Evolutionary conservation across 2,329 filamentous ascomycete genomes (phyloP).

Genomic region (Venturia asperata): DNA sequence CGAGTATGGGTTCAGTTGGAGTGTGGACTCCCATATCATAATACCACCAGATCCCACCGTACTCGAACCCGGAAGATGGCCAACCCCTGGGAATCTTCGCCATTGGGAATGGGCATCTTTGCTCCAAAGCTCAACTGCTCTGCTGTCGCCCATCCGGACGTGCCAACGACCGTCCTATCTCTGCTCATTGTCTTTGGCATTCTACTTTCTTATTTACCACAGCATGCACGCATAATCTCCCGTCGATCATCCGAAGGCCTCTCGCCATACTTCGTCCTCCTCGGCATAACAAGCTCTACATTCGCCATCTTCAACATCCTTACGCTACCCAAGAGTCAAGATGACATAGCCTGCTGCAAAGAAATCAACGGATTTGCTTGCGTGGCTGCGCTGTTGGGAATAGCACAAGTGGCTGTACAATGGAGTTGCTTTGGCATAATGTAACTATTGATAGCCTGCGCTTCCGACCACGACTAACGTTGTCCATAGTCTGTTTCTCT

Average conservation of each 20-base stretch:
- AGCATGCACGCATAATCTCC: slow-evolving; percentile 84
- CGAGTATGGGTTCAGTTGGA: not conserved
- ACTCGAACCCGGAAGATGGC: not conserved
- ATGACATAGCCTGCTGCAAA: slow-evolving; percentile 79
- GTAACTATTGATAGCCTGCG: slow-evolving; percentile 46
- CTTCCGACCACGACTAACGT: not conserved
- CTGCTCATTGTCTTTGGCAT: slow-evolving; percentile 80
- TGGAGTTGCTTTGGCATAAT: slow-evolving; percentile 90
- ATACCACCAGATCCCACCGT: not conserved
- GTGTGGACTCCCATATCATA: not conserved
- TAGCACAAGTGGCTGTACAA: slow-evolving; percentile 84
- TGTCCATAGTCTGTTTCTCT: slow-evolving; percentile 68
- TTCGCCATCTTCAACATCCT: slow-evolving; percentile 90
- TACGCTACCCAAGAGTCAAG: slow-evolving; percentile 71
- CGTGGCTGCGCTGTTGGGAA: slow-evolving; percentile 75
- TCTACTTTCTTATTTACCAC: slow-evolving; percentile 85
- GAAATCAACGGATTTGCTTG: slow-evolving; percentile 77
- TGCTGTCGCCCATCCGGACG: slow-evolving; percentile 41
- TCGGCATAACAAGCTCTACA: slow-evolving; percentile 86
- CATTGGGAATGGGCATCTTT: not conserved
- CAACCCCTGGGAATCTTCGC: not conserved
- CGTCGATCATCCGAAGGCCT: slow-evolving; percentile 86
- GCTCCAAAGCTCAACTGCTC: slow-evolving; percentile 30
- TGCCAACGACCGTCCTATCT: slow-evolving; percentile 47
- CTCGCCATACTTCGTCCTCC: slow-evolving; percentile 87